Conservation (phyloP, 306 rosid species). For the Glycine soja region DNA sequence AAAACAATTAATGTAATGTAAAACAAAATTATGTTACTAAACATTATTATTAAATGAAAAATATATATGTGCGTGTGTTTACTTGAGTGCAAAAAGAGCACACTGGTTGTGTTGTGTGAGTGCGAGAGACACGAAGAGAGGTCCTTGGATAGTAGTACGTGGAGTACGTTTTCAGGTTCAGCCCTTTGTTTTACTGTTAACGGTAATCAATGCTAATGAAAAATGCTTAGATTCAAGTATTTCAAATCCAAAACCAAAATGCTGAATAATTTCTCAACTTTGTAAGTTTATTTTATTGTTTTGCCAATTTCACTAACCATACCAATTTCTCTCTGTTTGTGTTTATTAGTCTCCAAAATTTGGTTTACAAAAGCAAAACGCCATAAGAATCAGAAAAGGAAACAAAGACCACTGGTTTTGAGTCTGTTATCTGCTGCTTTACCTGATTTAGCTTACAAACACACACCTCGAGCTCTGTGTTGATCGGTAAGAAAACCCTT, state of each 20-base stretch:
- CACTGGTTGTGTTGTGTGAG: slow-evolving; percentile 22
- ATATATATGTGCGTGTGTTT: no score
- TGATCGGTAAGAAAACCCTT: slow-evolving; percentile 39
- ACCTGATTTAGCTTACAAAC: slow-evolving; percentile 48
- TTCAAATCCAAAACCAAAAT: slow-evolving; percentile 10
- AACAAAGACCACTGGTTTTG: slow-evolving; percentile 31
- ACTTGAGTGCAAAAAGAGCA: slow-evolving; percentile 16
- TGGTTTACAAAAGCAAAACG: not conserved
- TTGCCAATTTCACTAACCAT: not conserved
- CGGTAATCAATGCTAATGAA: not conserved
- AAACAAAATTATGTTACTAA: not conserved
- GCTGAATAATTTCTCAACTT: slow-evolving; percentile 32
- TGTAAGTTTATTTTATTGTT: not conserved
- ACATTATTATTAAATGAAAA: not conserved
- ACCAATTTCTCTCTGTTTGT: not conserved
- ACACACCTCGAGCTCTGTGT: slow-evolving; percentile 53
- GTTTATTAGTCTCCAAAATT: not conserved
- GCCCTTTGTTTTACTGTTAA: not conserved
- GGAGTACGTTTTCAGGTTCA: not conserved
- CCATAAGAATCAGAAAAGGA: slow-evolving; percentile 3
- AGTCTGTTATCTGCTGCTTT: slow-evolving; percentile 43
- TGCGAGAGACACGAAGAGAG: not conserved
- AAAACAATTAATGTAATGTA: not conserved
- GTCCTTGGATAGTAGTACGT: not conserved
- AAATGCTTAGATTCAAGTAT: not conserved